phyloP scores from a whole-genome alignment of 768 basidiomycete species.

The Chlorophyllum brunneum region DNA sequence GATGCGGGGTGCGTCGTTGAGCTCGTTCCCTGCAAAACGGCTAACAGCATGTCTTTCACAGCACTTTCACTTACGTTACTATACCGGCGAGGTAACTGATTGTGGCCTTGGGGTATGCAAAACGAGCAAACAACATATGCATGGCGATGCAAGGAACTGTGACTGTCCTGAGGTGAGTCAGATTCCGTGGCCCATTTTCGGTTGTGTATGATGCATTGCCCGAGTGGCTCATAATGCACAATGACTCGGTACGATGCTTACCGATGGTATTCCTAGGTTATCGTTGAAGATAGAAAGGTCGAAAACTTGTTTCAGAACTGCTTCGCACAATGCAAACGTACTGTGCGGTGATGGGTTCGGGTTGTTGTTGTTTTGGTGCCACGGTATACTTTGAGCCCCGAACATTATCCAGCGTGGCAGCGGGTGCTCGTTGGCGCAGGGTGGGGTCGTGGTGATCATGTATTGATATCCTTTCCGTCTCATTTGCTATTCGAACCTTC shows the following conservation, averaged over 20 bases:
- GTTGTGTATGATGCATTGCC: not conserved
- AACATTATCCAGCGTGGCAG: not conserved
- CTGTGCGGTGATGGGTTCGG: conserved; percentile 25
- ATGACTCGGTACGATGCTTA: not conserved
- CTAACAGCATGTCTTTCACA: conserved; percentile 18
- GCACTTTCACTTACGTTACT: conserved; percentile 49
- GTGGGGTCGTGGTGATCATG: conserved; percentile 14
- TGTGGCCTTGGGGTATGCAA: conserved; percentile 36
- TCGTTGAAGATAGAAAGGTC: conserved; percentile 38
- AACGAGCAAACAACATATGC: conserved; percentile 37
- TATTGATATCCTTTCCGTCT: conserved; percentile 8
- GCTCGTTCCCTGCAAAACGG: conserved; percentile 6
- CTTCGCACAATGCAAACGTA: conserved; percentile 37
- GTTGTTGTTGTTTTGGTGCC: not conserved
- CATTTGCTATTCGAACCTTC: conserved; percentile 3
- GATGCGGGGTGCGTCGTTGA: conserved; percentile 38
- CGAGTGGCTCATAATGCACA: not conserved
- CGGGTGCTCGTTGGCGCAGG: not conserved
- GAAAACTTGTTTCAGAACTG: conserved; percentile 46
- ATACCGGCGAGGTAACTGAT: conserved; percentile 40
- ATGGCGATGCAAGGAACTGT: conserved; percentile 39
- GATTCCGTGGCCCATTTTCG: not conserved
- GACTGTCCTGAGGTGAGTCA: conserved; percentile 36
- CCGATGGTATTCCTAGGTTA: conserved; percentile 24
- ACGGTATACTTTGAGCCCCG: not conserved